These are phyloP conservation scores for Paspalum vaginatum DNA, from an alignment of 176 grass and related monocot genomes.

Conservation along the genomic window DNA sequence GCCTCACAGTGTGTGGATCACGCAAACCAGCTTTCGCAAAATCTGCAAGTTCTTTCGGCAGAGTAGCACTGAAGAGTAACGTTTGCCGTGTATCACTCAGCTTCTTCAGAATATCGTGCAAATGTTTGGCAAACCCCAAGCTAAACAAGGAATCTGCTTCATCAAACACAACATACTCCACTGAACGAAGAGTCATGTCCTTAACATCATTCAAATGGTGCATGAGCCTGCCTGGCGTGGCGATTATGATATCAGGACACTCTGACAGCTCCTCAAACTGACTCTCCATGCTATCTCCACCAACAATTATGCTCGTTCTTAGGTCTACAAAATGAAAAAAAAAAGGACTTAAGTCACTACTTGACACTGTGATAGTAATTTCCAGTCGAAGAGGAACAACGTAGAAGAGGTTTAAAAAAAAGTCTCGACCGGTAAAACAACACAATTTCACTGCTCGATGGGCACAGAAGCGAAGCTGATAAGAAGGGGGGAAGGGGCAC, in stretches of 20 bases:
- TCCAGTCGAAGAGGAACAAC: background rate
- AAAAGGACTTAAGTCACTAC: slow-evolving; percentile 12
- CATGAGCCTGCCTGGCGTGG: slow-evolving; percentile 89
- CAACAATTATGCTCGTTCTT: slow-evolving; percentile 84
- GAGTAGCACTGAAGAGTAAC: slow-evolving; percentile 91
- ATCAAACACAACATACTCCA: slow-evolving; percentile 99
- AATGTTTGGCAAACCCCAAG: slow-evolving; percentile 66
- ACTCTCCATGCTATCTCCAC: slow-evolving; percentile 94
- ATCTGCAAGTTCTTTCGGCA: slow-evolving; percentile 78
- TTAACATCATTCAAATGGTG: slow-evolving; percentile 85
- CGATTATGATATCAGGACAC: slow-evolving; percentile 97
- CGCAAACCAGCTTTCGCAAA: slow-evolving; percentile 90
- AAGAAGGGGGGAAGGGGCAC: background rate
- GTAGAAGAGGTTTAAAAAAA: background rate
- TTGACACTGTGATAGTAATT: background rate
- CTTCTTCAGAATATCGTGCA: slow-evolving; percentile 76
- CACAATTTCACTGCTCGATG: background rate
- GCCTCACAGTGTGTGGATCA: slow-evolving; percentile 80
- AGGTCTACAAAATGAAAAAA: slow-evolving; percentile 50
- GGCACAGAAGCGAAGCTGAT: background rate
- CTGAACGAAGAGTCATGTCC: slow-evolving; percentile 80
- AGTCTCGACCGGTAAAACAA: background rate
- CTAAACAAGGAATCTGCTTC: slow-evolving; percentile 92
- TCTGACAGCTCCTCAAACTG: slow-evolving; percentile 92
- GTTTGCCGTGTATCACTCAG: slow-evolving; percentile 80